Conservation (phyloP, 2,329 filamentous ascomycete genomes). For the Alternaria ethzedia region DNA sequence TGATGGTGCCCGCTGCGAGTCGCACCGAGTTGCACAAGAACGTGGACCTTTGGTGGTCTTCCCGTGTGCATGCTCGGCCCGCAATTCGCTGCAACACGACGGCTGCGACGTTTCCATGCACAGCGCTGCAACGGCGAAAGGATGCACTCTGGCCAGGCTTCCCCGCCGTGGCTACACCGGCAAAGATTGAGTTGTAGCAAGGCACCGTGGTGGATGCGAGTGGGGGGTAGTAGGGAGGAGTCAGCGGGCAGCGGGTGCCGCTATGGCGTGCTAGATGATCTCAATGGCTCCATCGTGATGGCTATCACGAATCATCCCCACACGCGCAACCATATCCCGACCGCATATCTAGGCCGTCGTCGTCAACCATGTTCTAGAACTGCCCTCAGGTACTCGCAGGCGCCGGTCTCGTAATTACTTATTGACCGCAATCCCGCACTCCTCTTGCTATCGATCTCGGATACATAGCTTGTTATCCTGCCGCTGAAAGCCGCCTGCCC, state of each 20-base stretch:
- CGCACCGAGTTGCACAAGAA: conserved; percentile 18
- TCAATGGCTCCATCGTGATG: conserved; percentile 34
- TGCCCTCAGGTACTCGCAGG: conserved; percentile 17
- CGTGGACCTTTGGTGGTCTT: conserved; percentile 31
- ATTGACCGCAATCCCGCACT: conserved; percentile 23
- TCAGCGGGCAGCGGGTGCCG: conserved; percentile 22
- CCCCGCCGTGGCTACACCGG: conserved; percentile 19
- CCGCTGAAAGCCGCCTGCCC: conserved; percentile 38
- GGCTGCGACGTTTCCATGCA: not conserved
- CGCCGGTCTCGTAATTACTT: conserved; percentile 29
- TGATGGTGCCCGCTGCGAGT: conserved; percentile 26
- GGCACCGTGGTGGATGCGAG: conserved; percentile 30
- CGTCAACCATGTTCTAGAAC: conserved; percentile 39
- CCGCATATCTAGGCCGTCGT: conserved; percentile 29
- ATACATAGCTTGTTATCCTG: conserved; percentile 20
- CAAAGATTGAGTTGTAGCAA: conserved; percentile 22
- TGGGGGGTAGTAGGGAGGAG: conserved; percentile 23
- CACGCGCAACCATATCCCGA: conserved; percentile 30
- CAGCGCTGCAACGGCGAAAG: conserved; percentile 24
- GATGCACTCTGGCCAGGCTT: conserved; percentile 9
- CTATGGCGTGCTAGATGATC: conserved; percentile 46
- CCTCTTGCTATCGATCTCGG: conserved; percentile 17
- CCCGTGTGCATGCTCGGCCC: conserved; percentile 14
- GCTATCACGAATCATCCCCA: conserved; percentile 40
- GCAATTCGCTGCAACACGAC: conserved; percentile 31